A percentile compares a stretch with the other conserved stretches of the same genome.
These are phyloP conservation scores for Solanum pennellii DNA, from an alignment of 257 asterid genomes.

Conservation along the genomic window DNA sequence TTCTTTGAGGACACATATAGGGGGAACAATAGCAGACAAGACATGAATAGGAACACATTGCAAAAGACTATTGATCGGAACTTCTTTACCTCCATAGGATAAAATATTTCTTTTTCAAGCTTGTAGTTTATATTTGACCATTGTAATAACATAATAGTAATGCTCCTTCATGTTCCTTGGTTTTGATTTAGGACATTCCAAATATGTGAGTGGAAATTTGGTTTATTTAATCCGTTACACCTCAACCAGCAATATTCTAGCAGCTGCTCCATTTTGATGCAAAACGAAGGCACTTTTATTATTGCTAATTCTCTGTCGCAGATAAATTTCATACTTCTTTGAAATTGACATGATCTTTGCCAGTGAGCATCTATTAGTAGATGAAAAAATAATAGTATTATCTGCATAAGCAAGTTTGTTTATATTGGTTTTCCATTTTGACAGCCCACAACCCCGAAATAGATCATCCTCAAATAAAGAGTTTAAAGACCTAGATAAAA, in stretches of 20 bases:
- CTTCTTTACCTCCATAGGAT: neutral
- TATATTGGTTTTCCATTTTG: neutral
- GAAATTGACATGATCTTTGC: neutral
- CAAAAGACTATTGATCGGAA: too few relatives aligned
- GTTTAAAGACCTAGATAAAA: neutral
- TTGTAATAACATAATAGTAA: too few relatives aligned
- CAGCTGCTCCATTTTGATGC: neutral
- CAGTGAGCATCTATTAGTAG: too few relatives aligned
- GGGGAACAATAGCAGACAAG: neutral
- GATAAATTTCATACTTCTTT: neutral
- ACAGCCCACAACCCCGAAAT: neutral
- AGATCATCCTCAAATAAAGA: too few relatives aligned
- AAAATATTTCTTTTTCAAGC: too few relatives aligned
- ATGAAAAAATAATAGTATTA: neutral
- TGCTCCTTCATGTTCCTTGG: fast-evolving
- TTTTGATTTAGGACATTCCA: neutral
- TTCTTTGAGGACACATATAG: too few relatives aligned
- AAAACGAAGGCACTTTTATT: too few relatives aligned
- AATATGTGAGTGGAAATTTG: too few relatives aligned
- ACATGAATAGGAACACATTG: neutral
- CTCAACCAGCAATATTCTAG: neutral
- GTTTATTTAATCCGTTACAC: too few relatives aligned
- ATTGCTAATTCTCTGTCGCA: neutral
- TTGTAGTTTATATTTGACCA: neutral
- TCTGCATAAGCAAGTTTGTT: neutral